phyloP scores from a whole-genome alignment of 2,329 filamentous ascomycete species.

The Fusarium siculi region DNA sequence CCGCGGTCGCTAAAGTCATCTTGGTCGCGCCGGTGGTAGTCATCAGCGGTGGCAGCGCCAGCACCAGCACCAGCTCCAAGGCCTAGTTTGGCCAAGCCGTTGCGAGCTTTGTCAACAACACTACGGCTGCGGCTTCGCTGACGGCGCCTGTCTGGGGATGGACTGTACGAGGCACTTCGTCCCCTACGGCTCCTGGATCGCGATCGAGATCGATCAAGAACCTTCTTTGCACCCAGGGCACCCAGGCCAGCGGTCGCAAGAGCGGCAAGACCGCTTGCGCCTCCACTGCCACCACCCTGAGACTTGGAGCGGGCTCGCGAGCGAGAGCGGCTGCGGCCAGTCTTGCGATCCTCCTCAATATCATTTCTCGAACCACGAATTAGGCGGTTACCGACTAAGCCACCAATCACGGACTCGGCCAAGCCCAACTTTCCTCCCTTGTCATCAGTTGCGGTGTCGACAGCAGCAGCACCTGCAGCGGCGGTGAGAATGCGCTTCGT shows the following conservation, averaged over 20 bases:
- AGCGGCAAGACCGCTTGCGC: conserved; percentile 64
- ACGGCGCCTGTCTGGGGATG: conserved; percentile 58
- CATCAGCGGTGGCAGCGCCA: conserved; percentile 46
- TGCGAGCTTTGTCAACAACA: conserved; percentile 71
- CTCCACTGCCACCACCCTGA: conserved; percentile 54
- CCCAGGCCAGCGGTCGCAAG: conserved; percentile 71
- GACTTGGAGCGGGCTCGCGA: conserved; percentile 71
- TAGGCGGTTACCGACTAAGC: conserved; percentile 85
- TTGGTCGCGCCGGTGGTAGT: conserved; percentile 53
- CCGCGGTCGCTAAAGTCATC: conserved; percentile 58
- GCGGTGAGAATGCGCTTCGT: conserved; percentile 92
- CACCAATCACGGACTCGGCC: conserved; percentile 87
- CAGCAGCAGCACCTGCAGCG: conserved; percentile 84
- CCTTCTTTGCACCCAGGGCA: conserved; percentile 70
- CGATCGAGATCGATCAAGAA: conserved; percentile 66
- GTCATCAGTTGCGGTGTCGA: conserved; percentile 79
- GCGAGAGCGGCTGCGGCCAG: conserved; percentile 75
- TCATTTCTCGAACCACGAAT: conserved; percentile 81
- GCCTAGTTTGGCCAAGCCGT: conserved; percentile 70
- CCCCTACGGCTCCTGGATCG: conserved; percentile 65
- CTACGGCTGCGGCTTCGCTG: conserved; percentile 69
- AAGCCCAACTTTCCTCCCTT: conserved; percentile 86
- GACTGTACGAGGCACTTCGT: conserved; percentile 57
- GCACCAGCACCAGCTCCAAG: conserved; percentile 61
- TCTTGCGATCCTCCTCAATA: conserved; percentile 69